Conservation (phyloP, 805 yeast species). For the Candida ovalis region DNA sequence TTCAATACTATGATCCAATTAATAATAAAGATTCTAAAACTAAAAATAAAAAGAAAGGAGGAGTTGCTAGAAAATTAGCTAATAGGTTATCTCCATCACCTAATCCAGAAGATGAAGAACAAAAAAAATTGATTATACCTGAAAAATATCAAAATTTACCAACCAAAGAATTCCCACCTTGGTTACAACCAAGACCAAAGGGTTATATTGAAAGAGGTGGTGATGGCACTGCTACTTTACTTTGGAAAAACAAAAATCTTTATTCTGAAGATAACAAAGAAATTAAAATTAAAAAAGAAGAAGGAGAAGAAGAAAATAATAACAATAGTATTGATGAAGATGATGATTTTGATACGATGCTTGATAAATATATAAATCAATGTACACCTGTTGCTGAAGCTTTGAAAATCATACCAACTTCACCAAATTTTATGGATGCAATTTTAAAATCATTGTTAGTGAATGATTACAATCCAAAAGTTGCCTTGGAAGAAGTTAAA, state of each 20-base stretch:
- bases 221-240: constrained; percentile 56
- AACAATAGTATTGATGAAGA: background rate
- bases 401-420: constrained; percentile 51
- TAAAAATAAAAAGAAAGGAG: constrained; percentile 15
- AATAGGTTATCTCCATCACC: constrained; percentile 22
- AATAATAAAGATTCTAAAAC: constrained; percentile 17
- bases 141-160: constrained; percentile 38
- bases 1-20: constrained; percentile 56
- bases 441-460: constrained; percentile 54
- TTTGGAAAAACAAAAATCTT: constrained; percentile 54
- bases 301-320: background rate
- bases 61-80: constrained; percentile 18
- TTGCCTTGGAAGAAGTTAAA: constrained; percentile 44
- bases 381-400: constrained; percentile 56
- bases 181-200: constrained; percentile 75
- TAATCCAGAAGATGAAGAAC: constrained; percentile 20
- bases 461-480: constrained; percentile 43
- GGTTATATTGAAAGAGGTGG: constrained; percentile 86
- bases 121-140: constrained; percentile 36
- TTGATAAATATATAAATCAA: constrained; percentile 49
- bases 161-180: constrained; percentile 54
- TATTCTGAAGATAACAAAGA: background rate
- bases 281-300: background rate
- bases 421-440: constrained; percentile 83
- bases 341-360: constrained; percentile 16